These are phyloP conservation scores for Senecio squalidus DNA, from an alignment of 140 eudicot species.

Conservation along the genomic window DNA sequence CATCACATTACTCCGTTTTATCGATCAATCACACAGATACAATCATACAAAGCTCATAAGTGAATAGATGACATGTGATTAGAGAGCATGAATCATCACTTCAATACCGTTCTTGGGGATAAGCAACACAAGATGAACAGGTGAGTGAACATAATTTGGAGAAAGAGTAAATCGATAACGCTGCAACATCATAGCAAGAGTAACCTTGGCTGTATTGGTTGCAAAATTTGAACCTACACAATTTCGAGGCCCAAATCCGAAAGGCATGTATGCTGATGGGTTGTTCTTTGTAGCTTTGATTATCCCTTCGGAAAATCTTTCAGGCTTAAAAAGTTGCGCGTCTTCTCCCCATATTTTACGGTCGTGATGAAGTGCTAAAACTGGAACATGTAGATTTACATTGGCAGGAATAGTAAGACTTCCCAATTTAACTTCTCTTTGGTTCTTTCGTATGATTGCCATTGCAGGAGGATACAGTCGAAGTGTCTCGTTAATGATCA, in stretches of 20 bases:
- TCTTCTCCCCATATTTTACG: constrained; percentile 59
- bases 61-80: neutral
- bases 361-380: constrained; percentile 52
- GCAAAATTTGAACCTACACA: constrained; percentile 56
- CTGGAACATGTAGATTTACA: constrained; percentile 29
- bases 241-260: constrained; percentile 54
- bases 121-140: constrained; percentile 27
- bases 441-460: constrained; percentile 28
- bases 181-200: constrained; percentile 48
- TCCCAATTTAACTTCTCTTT: constrained; percentile 29
- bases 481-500: constrained; percentile 59
- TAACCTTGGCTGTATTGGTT: constrained; percentile 38
- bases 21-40: too few relatives aligned
- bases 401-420: constrained; percentile 30
- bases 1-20: too few relatives aligned
- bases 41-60: too few relatives aligned
- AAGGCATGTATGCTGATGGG: constrained; percentile 41
- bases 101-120: constrained; percentile 42
- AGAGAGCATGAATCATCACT: constrained; percentile 35
- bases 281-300: constrained; percentile 51
- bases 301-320: constrained; percentile 49
- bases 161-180: constrained; percentile 39
- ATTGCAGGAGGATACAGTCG: constrained; percentile 53
- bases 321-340: constrained; percentile 45
- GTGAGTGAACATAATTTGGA: constrained; percentile 42